Percentiles rank a stretch among this genome's conserved stretches.
Evolutionary conservation across 345 rosid species (phyloP).

Genomic region (Camelina neglecta): DNA sequence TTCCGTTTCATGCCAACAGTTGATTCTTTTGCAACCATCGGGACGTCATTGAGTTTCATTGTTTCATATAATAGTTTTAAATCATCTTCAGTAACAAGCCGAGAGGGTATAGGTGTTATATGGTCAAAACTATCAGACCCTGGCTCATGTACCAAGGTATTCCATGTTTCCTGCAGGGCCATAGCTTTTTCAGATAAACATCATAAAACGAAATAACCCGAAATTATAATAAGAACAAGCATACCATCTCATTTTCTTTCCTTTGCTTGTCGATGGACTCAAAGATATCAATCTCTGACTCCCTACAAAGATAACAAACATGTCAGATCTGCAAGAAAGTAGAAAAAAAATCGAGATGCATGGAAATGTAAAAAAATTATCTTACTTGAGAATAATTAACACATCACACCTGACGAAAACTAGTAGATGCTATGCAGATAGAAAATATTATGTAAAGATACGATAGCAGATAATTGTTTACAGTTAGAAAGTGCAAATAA

Average conservation of each 20-base stretch:
- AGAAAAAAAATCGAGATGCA: conserved; percentile 13
- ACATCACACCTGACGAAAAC: neutral
- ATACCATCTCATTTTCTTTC: conserved; percentile 75
- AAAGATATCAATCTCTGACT: conserved; percentile 88
- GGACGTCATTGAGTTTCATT: conserved; percentile 72
- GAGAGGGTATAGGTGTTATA: conserved; percentile 66
- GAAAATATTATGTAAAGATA: conserved; percentile 7
- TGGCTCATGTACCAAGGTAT: conserved; percentile 54
- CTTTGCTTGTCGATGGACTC: conserved; percentile 83
- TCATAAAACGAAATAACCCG: conserved; percentile 5
- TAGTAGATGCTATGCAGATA: neutral
- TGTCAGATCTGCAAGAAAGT: conserved; percentile 25
- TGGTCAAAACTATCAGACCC: conserved; percentile 52
- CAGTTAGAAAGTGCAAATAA: neutral
- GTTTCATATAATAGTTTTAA: conserved; percentile 67
- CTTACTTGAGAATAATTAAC: neutral
- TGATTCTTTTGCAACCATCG: conserved; percentile 56
- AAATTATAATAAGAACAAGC: conserved; percentile 24
- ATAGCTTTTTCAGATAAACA: conserved; percentile 30
- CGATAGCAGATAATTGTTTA: neutral
- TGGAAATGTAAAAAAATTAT: conserved; percentile 1
- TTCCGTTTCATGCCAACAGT: conserved; percentile 65
- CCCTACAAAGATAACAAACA: conserved; percentile 53
- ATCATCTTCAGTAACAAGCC: conserved; percentile 89
- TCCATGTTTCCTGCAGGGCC: conserved; percentile 72